Base-by-base conservation (phyloP, 2,329 filamentous ascomycete species). In the Aureobasidium sp. region DNA sequence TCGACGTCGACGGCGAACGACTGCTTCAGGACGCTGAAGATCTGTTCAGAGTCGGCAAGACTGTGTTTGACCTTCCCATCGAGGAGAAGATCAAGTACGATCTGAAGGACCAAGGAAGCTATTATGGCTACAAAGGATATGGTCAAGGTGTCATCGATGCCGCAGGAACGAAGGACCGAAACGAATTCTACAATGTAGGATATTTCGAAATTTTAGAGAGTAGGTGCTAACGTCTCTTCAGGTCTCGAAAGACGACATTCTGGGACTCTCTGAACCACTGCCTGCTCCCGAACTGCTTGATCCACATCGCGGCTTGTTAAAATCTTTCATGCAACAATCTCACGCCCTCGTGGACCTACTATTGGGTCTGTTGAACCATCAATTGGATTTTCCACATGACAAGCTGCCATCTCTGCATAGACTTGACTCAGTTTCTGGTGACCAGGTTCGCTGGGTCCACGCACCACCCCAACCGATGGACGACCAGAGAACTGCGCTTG, bases 31-130 rank as follows among this genome's bases (percentile, higher is more conserved):
- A 79, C 62, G 77, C 78, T 2, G 74, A 81, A 44, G 62, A 69
- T 1, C 68, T 84, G 6, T 83, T 83, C 65, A 55, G 69, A 2
- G 70, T 82, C 6, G 78, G 76, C 64, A 70, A 77, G 56, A 62
- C 68, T 4, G 73, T 84, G 14, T 84, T 81, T 66, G 73, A 78
- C 4, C 68, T 84, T 0, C 74, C 75, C 1, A 64, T 79, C 0
- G 72, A 78, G 11, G 83, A 85, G 66, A 82, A 84, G 67, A 67
- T 73, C n/a, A 76, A 78, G 61, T 85, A 83, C 66, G 82, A 84
- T 65, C 78, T 83, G 44, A 78, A 76, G 59, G 72, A 68, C 2
- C 70, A 80, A 60, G 77, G 77, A 12, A 80, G 76, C 2, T 84
- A 83, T 62, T 82, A 80, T 64, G 82, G 82, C 5, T 82, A 82